Percentiles rank a stretch among this genome's conserved stretches.
These are phyloP conservation scores for Coemansia sp. DNA, from an alignment of 192 early-diverging fungal genomes.

Conservation along the genomic window DNA sequence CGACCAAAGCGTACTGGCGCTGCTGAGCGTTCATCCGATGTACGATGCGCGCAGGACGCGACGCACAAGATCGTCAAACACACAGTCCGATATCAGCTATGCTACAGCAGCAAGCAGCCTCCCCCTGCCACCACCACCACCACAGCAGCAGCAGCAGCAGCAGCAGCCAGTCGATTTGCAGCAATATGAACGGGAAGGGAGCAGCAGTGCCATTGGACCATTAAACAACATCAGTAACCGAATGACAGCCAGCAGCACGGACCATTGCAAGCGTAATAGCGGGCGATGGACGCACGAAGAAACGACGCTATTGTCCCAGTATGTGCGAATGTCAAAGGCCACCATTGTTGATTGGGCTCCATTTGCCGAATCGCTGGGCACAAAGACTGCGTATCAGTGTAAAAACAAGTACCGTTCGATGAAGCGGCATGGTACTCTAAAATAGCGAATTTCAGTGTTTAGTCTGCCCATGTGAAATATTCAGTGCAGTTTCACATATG, in stretches of 20 bases:
- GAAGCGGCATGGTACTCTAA: constrained; percentile 10
- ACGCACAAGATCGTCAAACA: not conserved
- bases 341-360: constrained; percentile 24
- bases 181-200: not conserved
- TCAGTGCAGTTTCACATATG: too few relatives aligned
- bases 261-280: constrained; percentile 3
- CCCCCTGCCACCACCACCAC: not conserved
- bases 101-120: not conserved
- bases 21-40: constrained; percentile 23
- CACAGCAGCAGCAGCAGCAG: not conserved
- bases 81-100: not conserved
- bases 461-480: too few relatives aligned
- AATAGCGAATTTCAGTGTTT: not conserved
- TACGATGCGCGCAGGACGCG: constrained; percentile 20
- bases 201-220: not conserved
- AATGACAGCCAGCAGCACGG: not conserved
- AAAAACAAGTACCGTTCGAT: constrained; percentile 43
- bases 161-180: not conserved
- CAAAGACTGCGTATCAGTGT: constrained; percentile 37
- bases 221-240: not conserved
- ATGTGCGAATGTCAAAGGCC: constrained; percentile 10
- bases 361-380: constrained; percentile 28
- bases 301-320: constrained; percentile 18
- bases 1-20: constrained; percentile 21
- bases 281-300: constrained; percentile 30